Percentiles rank a stretch among this genome's conserved stretches.
Conservation (phyloP, 208 protist species). For the Trypanosoma cruzi region DNA sequence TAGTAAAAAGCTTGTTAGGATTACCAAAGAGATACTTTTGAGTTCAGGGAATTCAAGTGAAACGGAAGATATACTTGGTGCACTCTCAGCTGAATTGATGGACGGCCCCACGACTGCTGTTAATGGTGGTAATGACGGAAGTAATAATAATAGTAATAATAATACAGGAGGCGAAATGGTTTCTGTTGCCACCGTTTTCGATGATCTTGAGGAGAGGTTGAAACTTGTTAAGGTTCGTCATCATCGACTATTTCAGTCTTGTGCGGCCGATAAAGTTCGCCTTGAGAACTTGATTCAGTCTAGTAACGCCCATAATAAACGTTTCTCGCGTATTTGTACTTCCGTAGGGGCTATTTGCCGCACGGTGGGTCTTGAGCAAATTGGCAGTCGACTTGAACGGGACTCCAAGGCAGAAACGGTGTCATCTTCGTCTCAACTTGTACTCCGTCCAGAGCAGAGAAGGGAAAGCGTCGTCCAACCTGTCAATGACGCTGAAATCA, state of each 20-base stretch:
- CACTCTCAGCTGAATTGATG: constrained; percentile 5
- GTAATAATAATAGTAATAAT: constrained; percentile 19
- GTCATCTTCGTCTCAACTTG: constrained; percentile 10
- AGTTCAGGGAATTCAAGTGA: constrained; percentile 14
- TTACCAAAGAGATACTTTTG: constrained; percentile 40
- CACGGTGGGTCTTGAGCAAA: constrained; percentile 28
- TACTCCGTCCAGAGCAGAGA: constrained; percentile 19
- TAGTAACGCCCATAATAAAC: constrained; percentile 23
- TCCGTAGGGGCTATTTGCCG: constrained; percentile 23
- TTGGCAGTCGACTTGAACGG: constrained; percentile 16
- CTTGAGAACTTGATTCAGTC: constrained; percentile 49
- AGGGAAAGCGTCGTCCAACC: constrained; percentile 7
- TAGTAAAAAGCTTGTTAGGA: constrained; percentile 41
- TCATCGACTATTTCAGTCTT: constrained; percentile 37
- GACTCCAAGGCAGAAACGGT: constrained; percentile 9
- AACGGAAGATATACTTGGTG: constrained; percentile 17
- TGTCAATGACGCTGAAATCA: constrained; percentile 55
- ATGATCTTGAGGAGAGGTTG: constrained; percentile 57
- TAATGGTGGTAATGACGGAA: background rate
- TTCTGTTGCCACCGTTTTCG: constrained; percentile 34
- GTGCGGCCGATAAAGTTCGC: constrained; percentile 40
- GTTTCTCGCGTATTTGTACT: constrained; percentile 34
- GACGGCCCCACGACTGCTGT: background rate
- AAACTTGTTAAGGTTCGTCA: constrained; percentile 52
- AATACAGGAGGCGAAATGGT: constrained; percentile 10